phyloP scores from a whole-genome alignment of 768 basidiomycete genomes.

The Agrocybe praecox region DNA sequence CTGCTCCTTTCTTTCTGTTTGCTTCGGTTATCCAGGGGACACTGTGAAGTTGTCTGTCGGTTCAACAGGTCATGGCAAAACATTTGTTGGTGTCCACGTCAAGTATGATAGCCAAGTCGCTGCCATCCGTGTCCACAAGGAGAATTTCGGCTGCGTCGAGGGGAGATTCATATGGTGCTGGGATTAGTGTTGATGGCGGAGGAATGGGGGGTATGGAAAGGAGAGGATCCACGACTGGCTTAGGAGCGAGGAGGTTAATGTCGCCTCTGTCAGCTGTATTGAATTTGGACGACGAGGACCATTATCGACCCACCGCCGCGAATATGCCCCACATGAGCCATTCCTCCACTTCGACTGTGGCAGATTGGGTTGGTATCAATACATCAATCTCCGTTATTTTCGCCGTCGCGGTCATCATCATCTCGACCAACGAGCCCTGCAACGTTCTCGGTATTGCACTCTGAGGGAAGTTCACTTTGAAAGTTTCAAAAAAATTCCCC shows the following conservation, averaged over 20 bases:
- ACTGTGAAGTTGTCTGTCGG: conserved; percentile 85
- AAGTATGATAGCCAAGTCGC: background rate
- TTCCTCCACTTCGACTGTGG: too few species aligned
- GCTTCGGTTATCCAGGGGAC: conserved; percentile 52
- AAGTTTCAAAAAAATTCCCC: conserved; percentile 28
- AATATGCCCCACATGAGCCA: too few species aligned
- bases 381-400: background rate
- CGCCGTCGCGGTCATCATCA: too few species aligned
- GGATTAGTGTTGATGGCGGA: background rate
- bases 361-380: too few species aligned
- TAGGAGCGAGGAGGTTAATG: background rate
- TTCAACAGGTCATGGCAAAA: conserved; percentile 75
- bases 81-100: conserved; percentile 45
- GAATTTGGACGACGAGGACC: too few species aligned
- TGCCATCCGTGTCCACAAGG: background rate
- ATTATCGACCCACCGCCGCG: too few species aligned
- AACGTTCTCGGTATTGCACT: background rate
- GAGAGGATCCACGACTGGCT: background rate
- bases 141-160: background rate
- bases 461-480: conserved; percentile 17
- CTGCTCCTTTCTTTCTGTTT: background rate
- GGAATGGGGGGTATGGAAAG: too few species aligned
- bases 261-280: background rate
- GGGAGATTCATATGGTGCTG: background rate
- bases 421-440: background rate